Base-by-base conservation (phyloP, 1,284 basidiomycete species). In the Trichosporon coremiiforme region DNA sequence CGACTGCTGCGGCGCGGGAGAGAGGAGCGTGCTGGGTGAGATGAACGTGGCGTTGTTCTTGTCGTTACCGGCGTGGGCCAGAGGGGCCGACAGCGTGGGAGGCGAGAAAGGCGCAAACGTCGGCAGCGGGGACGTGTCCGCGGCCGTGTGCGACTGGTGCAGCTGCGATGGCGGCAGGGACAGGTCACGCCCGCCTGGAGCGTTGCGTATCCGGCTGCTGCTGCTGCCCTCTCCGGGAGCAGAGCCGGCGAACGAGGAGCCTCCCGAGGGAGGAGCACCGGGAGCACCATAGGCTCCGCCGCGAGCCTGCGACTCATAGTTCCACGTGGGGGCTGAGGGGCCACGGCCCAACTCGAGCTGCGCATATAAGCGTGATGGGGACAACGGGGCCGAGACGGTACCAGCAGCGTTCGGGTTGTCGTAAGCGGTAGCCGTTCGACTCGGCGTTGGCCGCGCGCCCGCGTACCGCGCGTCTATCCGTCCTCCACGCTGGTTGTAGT, bases 321-420 rank as follows among this genome's bases (percentile, higher is more conserved):
- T 62, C 57, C 50, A 66, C 70, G 64, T 71, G 20, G 66, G 71
- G 15, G 69, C 67, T 1, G 66, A 69, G 0, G 71, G 63, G 9
- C 68, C 74, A 12, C 71, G 69, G 41, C 79, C 78, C 25, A 80
- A 68, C 74, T 83, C 81, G 17, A 82, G 75, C 70, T 82, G 81
- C 35, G 80, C 80, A 64, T 81, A 81, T 41, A 81, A 68, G 31
- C 80, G 74, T 64, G 82, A 80, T 7, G 83, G 83, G 13, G 77
- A 79, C 25, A 84, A 72, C 1, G 83, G 83, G 4, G 82, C 83
- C 7, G 81, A 82, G 50, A 82, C 79, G 4, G 82, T 80, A 17
- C 83, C 83, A 4, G 77, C 77, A 2, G 75, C 75, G 68, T 74
- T 74, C 15, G 68, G 75, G 70, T 77, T 74, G 68, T 80, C 76